These are phyloP conservation scores for Aspergillus aculeatus DNA, from an alignment of 2,329 filamentous ascomycete genomes.

Conservation along the genomic window DNA sequence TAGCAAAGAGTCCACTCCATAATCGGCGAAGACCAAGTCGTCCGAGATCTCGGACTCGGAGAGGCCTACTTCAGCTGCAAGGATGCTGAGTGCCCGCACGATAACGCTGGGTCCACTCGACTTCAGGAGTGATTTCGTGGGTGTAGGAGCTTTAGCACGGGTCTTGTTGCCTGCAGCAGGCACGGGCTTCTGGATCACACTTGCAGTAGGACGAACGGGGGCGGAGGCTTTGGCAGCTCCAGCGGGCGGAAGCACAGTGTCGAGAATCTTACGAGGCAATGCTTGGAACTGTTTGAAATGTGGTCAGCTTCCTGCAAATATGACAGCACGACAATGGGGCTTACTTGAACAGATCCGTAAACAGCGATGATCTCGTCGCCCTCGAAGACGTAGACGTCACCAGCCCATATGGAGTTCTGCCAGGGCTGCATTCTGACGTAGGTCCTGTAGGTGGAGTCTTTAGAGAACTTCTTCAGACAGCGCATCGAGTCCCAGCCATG, in stretches of 20 bases:
- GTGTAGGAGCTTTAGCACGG: constrained; percentile 25
- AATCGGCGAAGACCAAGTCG: constrained; percentile 60
- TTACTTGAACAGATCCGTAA: constrained; percentile 47
- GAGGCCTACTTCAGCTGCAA: constrained; percentile 53
- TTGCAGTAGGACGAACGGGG: constrained; percentile 24
- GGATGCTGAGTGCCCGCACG: constrained; percentile 38
- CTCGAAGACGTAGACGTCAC: constrained; percentile 61
- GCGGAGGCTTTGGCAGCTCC: constrained; percentile 22
- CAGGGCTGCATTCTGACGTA: constrained; percentile 61
- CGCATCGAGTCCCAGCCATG: constrained; percentile 63
- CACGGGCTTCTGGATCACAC: constrained; percentile 30
- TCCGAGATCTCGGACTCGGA: constrained; percentile 59
- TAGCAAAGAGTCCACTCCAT: constrained; percentile 62
- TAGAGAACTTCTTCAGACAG: constrained; percentile 52
- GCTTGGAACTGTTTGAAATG: constrained; percentile 39
- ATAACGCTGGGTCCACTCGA: constrained; percentile 32
- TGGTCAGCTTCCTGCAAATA: constrained; percentile 7
- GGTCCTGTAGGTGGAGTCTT: constrained; percentile 56
- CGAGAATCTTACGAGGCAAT: constrained; percentile 41
- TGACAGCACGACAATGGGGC: background rate
- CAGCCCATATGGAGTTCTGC: constrained; percentile 54
- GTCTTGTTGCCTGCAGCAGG: constrained; percentile 23
- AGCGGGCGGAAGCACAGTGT: constrained; percentile 41
- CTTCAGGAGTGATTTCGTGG: constrained; percentile 23
- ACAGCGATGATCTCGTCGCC: constrained; percentile 59